Percentiles rank a stretch among this genome's conserved stretches.
These are phyloP conservation scores for Rhodosporidiobolus sp. DNA, from an alignment of 768 basidiomycete genomes.

Conservation along the genomic window DNA sequence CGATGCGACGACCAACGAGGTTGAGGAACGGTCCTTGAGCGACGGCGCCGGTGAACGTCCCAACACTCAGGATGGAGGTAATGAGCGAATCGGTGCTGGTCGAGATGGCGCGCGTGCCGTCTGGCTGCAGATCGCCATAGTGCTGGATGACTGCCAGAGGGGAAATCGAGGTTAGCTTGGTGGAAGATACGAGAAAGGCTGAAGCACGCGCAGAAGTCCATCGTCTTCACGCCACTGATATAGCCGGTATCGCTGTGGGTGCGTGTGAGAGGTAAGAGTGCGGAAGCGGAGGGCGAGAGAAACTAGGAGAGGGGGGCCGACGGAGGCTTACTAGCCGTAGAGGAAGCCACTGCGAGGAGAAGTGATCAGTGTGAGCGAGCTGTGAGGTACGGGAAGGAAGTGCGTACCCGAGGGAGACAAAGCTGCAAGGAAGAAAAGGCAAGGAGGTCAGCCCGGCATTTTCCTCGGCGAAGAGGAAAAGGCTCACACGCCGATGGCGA, in stretches of 20 bases:
- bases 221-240: slow-evolving; percentile 29
- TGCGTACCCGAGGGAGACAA: no score
- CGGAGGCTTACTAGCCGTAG: no score
- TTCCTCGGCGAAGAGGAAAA: no score
- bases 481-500: no score
- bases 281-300: no score
- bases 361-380: no score
- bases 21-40: not conserved
- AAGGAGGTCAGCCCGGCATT: no score
- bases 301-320: no score
- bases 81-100: slow-evolving; percentile 54
- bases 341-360: no score
- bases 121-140: not conserved
- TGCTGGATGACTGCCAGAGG: not conserved
- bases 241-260: slow-evolving; percentile 26
- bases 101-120: slow-evolving; percentile 5
- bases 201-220: slow-evolving; percentile 7
- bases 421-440: no score
- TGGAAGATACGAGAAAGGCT: not conserved
- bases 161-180: not conserved
- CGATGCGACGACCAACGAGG: slow-evolving; percentile 46
- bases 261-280: no score
- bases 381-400: no score
- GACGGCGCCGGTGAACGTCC: slow-evolving; percentile 72
- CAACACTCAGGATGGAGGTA: slow-evolving; percentile 70